Evolutionary conservation across 495 filamentous ascomycete species (phyloP), one percentile per base, ranked within the genome.

Genomic region (Cudoniella acicularis): DNA sequence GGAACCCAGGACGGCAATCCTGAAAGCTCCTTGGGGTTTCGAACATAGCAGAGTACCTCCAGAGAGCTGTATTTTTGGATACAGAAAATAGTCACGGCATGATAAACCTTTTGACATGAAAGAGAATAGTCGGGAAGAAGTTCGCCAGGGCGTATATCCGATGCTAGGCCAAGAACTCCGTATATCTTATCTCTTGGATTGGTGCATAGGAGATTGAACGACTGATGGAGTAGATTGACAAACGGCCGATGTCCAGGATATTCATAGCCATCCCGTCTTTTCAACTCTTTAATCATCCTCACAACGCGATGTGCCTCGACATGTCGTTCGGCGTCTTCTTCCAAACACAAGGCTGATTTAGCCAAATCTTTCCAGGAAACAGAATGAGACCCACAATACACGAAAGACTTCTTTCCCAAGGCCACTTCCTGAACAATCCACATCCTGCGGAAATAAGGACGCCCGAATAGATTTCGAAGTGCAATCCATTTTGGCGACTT

Each of bases 341-440:
- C 49, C 23, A 10, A 59, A 62, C 48, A 50, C 2, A 50, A n/a
- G 6, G 59, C 48, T 8, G 30, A 4, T 13, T 13, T 36, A 6
- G 30, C 30, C 30, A 36, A 6, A 13, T 36, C 30, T 4, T 36
- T 36, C 30, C 30, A 36, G 6, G 6, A 4, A 4, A 36, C 13
- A 13, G 30, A 4, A 36, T 36, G 13, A 4, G 30, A 36, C 4
- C 30, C 30, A 36, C 30, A 36, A 36, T 36, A 36, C 6, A 36
- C 30, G 4, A 4, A 13, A 36, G 6, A 36, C 30, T 36, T 36
- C 13, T 4, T 6, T 13, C 63, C 63, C 3, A 65, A 22, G 8
- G 58, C 62, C 16, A 61, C 58, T 61, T 69, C 64, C 49, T 69
- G 67, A 22, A 69, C 56, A 26, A 65, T 61, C 64, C 67, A 67